These are phyloP conservation scores for Asterophora lycoperdoides DNA, from an alignment of 768 basidiomycete genomes.

Conservation along the genomic window DNA sequence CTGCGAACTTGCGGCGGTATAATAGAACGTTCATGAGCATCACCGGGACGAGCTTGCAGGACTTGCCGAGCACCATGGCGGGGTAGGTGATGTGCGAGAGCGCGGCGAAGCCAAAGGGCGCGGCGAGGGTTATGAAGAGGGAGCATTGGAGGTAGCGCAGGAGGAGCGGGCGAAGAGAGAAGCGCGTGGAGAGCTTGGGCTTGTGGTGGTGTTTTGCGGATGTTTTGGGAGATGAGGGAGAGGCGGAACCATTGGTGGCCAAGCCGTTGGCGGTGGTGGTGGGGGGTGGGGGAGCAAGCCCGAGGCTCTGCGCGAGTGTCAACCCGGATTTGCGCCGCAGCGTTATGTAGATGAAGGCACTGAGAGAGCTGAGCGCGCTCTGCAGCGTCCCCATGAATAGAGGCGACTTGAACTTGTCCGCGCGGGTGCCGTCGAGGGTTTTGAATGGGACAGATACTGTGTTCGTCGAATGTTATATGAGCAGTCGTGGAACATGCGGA, in stretches of 20 bases:
- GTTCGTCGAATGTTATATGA: not conserved
- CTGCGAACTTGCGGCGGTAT: constrained; percentile 88
- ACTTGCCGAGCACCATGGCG: constrained; percentile 97
- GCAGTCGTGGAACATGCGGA: too few species aligned
- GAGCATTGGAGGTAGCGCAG: constrained; percentile 80
- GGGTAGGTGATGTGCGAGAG: constrained; percentile 97
- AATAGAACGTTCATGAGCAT: constrained; percentile 96
- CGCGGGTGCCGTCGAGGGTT: constrained; percentile 54
- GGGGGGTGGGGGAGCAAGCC: constrained; percentile 43
- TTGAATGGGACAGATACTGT: constrained; percentile 83
- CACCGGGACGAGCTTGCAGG: constrained; percentile 97
- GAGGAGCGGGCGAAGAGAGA: constrained; percentile 49
- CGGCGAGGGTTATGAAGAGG: constrained; percentile 82
- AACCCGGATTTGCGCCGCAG: constrained; percentile 52
- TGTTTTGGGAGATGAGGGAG: too few species aligned
- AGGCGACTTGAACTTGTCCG: constrained; percentile 79
- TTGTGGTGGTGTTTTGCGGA: constrained; percentile 17
- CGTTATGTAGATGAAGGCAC: constrained; percentile 73
- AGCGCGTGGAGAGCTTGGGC: constrained; percentile 29
- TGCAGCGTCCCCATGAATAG: constrained; percentile 85
- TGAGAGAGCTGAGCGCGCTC: constrained; percentile 70
- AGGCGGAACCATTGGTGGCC: constrained; percentile 12
- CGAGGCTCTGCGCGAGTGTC: constrained; percentile 54
- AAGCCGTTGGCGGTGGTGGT: constrained; percentile 18
- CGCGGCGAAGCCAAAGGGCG: constrained; percentile 94